A percentile compares a stretch with the other conserved stretches of the same genome.
Conservation (phyloP, 331 rosid species). For the Acacia concinna region DNA sequence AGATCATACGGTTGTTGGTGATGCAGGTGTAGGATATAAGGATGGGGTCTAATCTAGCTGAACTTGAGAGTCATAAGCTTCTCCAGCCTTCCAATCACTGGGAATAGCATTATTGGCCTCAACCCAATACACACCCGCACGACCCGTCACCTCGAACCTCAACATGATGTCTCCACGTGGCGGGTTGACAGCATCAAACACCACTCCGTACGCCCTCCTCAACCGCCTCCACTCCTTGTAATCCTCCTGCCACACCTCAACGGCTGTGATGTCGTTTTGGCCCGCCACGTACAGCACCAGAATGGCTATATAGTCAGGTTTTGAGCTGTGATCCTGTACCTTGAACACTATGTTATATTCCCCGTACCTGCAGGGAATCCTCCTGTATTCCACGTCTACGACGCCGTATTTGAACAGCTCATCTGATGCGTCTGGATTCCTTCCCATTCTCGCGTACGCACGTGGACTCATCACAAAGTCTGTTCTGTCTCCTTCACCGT, state of each 20-base stretch:
- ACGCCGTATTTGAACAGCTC: conserved; percentile 69
- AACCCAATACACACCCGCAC: conserved; percentile 47
- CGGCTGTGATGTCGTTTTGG: conserved; percentile 56
- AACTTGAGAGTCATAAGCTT: conserved; percentile 50
- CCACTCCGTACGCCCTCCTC: conserved; percentile 68
- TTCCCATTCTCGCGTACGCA: conserved; percentile 58
- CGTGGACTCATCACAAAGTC: conserved; percentile 75
- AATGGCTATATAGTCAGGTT: conserved; percentile 68
- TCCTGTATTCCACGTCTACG: conserved; percentile 75
- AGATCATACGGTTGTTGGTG: neutral
- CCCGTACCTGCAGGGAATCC: conserved; percentile 63
- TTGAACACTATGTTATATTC: conserved; percentile 41
- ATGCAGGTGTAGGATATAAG: neutral
- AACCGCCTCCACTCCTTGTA: conserved; percentile 58
- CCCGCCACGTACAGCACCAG: conserved; percentile 52
- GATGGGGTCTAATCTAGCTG: conserved; percentile 38
- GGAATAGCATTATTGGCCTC: conserved; percentile 51
- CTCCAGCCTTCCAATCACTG: conserved; percentile 63
- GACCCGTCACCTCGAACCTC: conserved; percentile 67
- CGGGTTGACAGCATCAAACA: conserved; percentile 60
- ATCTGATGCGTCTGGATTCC: conserved; percentile 37
- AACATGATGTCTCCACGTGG: conserved; percentile 49
- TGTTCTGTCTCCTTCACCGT: conserved; percentile 83
- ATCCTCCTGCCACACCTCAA: conserved; percentile 71
- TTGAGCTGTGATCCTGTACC: conserved; percentile 61